These are phyloP conservation scores for Podosphaera xanthii DNA, from an alignment of 2,329 filamentous ascomycete genomes.

Conservation along the genomic window DNA sequence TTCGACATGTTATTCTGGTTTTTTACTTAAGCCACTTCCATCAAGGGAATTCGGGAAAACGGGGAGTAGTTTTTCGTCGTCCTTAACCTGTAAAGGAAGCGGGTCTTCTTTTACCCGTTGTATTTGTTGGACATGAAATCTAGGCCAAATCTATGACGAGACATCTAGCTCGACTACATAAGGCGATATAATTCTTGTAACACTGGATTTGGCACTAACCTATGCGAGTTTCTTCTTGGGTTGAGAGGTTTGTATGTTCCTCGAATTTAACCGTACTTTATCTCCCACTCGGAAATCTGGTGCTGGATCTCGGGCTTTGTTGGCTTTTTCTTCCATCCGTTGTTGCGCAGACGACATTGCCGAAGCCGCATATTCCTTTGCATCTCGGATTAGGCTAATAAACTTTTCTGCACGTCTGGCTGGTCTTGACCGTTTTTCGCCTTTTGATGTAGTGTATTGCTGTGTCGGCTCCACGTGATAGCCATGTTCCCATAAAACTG, in stretches of 20 bases:
- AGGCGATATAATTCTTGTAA: neutral
- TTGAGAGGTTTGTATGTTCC: neutral
- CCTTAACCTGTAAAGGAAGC: neutral
- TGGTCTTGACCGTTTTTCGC: neutral
- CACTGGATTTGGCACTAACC: neutral
- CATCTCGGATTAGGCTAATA: neutral
- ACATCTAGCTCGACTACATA: neutral
- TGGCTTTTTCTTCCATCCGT: neutral
- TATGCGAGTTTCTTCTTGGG: neutral
- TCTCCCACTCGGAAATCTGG: neutral
- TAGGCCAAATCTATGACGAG: neutral
- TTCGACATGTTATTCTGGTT: neutral
- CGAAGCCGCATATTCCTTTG: neutral
- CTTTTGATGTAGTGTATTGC: neutral
- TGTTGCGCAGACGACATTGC: neutral
- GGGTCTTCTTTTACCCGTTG: neutral
- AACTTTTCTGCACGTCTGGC: neutral
- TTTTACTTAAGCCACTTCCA: neutral
- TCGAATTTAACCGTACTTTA: neutral
- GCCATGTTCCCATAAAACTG: neutral
- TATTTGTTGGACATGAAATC: neutral
- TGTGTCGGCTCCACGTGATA: neutral
- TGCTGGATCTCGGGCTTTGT: neutral
- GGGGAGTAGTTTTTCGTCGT: neutral
- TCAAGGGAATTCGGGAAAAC: neutral